Evolutionary conservation across 768 basidiomycete species (phyloP), one percentile per base, ranked within the genome.

Genomic region (Tylopilus intermedius): DNA sequence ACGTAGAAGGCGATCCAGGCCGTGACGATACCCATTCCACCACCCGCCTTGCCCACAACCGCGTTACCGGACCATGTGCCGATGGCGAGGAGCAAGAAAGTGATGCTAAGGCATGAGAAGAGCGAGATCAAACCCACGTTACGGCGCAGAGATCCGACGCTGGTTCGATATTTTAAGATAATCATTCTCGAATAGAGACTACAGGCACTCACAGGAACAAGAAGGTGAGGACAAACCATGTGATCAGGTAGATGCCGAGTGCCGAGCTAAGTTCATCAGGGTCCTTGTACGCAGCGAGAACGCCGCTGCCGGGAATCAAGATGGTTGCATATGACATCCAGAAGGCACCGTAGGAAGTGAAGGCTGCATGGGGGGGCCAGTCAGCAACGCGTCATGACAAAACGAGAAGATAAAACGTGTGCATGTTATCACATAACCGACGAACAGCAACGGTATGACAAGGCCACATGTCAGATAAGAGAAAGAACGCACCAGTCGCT

Each of bases 321-420:
- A 94, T 82, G 0, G 79, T 74, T 4, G 81, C 88, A 45, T 81
- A 93, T 5, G 90, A 90, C 72, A 93, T 73, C 90, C 90, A 94
- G 76, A 93, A 94, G 2, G 83, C 87, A 22, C 91, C 91, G 55
- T 87, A 94, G 1, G 85, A 86, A 0, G 81, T 75, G 76, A 92
- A 93, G 0, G 89, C 90, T 86, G 56, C 24, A 3, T 14, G 4
- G 45, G 3, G 56, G 7, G 60, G 53, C 39, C 51, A 49, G 40
- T 33, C 9, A 11, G 8, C 37, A 11, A 11, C 13, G 1, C 13
- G 33, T 29, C 22, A 27, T 32, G 44, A 40, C 18, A 39, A 9
- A 27, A 13, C 4, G 13, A 54, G 26, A 4, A 11, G 39, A 58
- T 43, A 22, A 5, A 27, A 27, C 7, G 11, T 15, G 2, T 13